These are phyloP conservation scores for Aspergillus leporis DNA, from an alignment of 495 filamentous ascomycete genomes.

Conservation along the genomic window DNA sequence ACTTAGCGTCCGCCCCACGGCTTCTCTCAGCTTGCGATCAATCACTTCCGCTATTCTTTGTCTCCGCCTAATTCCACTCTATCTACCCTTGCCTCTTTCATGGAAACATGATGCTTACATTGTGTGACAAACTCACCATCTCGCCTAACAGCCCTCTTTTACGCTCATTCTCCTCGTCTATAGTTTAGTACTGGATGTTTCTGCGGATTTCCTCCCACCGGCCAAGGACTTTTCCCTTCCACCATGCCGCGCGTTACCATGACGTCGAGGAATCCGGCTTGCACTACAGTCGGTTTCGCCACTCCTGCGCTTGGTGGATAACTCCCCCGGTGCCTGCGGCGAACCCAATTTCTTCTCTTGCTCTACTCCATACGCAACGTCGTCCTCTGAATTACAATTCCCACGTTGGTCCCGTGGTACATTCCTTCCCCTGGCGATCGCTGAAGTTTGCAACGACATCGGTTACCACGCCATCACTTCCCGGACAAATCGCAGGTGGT, in stretches of 20 bases:
- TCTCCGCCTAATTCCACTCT: background rate
- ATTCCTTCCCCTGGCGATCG: conserved; percentile 14
- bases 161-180: background rate
- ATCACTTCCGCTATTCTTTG: background rate
- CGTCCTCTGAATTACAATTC: conserved; percentile 7
- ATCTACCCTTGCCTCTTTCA: background rate
- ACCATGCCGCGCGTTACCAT: conserved; percentile 34
- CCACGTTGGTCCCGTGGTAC: background rate
- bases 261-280: conserved; percentile 27
- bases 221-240: conserved; percentile 28
- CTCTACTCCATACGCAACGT: conserved; percentile 14
- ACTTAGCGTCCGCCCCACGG: background rate
- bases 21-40: too few species aligned
- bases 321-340: conserved; percentile 21
- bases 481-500: conserved; percentile 1
- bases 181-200: conserved; percentile 38
- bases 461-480: conserved; percentile 1
- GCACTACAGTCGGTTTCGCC: conserved; percentile 25
- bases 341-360: conserved; percentile 16
- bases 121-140: background rate
- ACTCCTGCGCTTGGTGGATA: conserved; percentile 22
- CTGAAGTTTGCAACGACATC: conserved; percentile 14
- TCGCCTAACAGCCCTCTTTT: background rate
- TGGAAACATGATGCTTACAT: background rate
- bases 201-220: conserved; percentile 24